Evolutionary conservation across 2,329 filamentous ascomycete species (phyloP).

Genomic region (Diaporthe amygdali): DNA sequence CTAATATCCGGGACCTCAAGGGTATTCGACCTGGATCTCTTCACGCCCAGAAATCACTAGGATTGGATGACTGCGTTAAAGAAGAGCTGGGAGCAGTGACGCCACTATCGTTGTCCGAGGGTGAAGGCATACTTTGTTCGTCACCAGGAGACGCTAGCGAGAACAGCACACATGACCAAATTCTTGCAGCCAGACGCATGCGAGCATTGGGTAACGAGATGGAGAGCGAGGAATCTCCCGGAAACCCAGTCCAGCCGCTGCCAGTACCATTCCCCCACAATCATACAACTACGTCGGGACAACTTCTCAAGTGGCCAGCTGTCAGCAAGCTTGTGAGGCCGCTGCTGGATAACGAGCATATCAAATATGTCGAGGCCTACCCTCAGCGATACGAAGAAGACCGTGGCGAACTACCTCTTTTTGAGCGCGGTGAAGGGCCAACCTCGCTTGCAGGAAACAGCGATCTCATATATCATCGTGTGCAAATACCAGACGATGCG

Average conservation of each 20-base stretch:
- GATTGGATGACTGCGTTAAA: neutral
- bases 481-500: conserved; percentile 51
- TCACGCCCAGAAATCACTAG: neutral
- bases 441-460: conserved; percentile 59
- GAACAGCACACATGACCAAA: conserved; percentile 22
- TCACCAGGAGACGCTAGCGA: conserved; percentile 9
- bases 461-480: conserved; percentile 44
- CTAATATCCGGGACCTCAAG: conserved; percentile 27
- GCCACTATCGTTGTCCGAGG: neutral
- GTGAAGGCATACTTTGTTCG: conserved; percentile 12
- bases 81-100: conserved; percentile 7
- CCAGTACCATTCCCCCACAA: conserved; percentile 79
- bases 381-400: conserved; percentile 78
- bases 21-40: conserved; percentile 2
- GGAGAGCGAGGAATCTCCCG: no score
- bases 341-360: conserved; percentile 52
- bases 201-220: conserved; percentile 33
- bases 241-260: conserved; percentile 43
- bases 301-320: conserved; percentile 75
- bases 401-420: conserved; percentile 75
- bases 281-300: conserved; percentile 88
- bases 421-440: conserved; percentile 78
- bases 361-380: conserved; percentile 69
- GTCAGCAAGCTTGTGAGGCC: conserved; percentile 68
- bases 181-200: conserved; percentile 34